Evolutionary conservation across 176 grass and related monocot species (phyloP).

Genomic region (Musa acuminata): DNA sequence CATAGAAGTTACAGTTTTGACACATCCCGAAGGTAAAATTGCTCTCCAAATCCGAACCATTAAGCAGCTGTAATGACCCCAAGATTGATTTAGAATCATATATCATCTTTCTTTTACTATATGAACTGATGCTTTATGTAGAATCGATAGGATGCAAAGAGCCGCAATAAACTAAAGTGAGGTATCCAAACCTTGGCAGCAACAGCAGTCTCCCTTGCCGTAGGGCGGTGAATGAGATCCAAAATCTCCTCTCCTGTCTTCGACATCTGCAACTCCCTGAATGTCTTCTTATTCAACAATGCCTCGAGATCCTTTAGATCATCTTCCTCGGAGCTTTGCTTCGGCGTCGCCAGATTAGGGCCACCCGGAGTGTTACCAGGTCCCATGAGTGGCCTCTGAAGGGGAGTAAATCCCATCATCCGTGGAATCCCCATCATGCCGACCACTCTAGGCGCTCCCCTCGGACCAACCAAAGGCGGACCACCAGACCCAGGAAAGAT

Average conservation of each 20-base stretch:
- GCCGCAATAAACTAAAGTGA: constrained; percentile 11
- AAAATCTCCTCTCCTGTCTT: constrained; percentile 98
- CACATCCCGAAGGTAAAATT: neutral
- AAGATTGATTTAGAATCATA: neutral
- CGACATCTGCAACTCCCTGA: constrained; percentile 78
- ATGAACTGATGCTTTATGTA: neutral
- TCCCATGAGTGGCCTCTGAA: constrained; percentile 54
- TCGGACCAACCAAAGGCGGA: constrained; percentile 20
- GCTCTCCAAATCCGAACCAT: neutral
- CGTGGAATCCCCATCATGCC: constrained; percentile 48
- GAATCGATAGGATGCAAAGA: constrained; percentile 4
- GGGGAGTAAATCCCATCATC: constrained; percentile 45
- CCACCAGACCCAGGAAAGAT: constrained; percentile 41
- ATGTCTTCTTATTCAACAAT: constrained; percentile 81
- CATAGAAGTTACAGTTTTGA: neutral
- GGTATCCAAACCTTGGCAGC: constrained; percentile 76
- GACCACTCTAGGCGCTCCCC: constrained; percentile 48
- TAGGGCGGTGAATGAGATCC: constrained; percentile 95
- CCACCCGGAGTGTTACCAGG: constrained; percentile 33
- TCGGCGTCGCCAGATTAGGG: constrained; percentile 22
- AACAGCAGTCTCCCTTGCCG: constrained; percentile 85
- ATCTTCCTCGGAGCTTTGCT: constrained; percentile 77
- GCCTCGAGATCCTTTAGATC: constrained; percentile 81
- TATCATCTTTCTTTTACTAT: neutral
- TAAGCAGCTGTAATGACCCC: neutral